Conservation (phyloP, 352 stramenopile species). For the Aphanomyces astaci region DNA sequence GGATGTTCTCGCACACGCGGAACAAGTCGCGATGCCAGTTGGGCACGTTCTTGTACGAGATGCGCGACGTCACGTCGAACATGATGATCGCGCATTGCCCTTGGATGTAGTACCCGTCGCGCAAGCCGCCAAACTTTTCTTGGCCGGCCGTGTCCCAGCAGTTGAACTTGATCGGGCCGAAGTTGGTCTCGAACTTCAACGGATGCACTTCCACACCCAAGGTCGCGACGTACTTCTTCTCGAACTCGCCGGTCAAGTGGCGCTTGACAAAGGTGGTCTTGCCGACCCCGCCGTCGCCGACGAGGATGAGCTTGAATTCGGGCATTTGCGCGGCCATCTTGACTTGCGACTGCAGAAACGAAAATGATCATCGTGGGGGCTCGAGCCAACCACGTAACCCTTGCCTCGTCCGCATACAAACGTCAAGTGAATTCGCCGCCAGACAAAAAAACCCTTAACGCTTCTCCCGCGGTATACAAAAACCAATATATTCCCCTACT, state of each 20-base stretch:
- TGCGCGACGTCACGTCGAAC: constrained; percentile 99
- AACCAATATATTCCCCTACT: constrained; percentile 2
- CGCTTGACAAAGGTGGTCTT: constrained; percentile 99
- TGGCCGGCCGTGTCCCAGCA: constrained; percentile 99
- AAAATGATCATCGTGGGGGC: background rate
- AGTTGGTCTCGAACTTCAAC: constrained; percentile 99
- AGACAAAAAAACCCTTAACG: constrained; percentile 15
- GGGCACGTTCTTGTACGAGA: constrained; percentile 99
- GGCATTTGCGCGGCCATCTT: constrained; percentile 73
- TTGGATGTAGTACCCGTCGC: constrained; percentile 98
- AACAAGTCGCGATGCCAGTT: constrained; percentile 99
- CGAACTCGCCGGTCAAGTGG: constrained; percentile 99
- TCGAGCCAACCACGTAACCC: background rate
- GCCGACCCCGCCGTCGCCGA: constrained; percentile 98
- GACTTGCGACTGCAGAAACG: background rate
- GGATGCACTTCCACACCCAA: constrained; percentile 99
- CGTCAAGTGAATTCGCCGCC: background rate
- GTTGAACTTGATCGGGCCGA: constrained; percentile 99
- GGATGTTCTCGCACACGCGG: constrained; percentile 99
- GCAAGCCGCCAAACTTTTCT: constrained; percentile 96
- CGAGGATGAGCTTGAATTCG: constrained; percentile 99
- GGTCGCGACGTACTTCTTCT: constrained; percentile 99
- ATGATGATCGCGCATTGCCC: constrained; percentile 99
- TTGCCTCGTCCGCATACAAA: background rate
- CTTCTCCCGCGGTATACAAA: background rate